A percentile compares a stretch with the other conserved stretches of the same genome.
phyloP scores from a whole-genome alignment of 2,329 filamentous ascomycete species.

The Huntiella decipiens region DNA sequence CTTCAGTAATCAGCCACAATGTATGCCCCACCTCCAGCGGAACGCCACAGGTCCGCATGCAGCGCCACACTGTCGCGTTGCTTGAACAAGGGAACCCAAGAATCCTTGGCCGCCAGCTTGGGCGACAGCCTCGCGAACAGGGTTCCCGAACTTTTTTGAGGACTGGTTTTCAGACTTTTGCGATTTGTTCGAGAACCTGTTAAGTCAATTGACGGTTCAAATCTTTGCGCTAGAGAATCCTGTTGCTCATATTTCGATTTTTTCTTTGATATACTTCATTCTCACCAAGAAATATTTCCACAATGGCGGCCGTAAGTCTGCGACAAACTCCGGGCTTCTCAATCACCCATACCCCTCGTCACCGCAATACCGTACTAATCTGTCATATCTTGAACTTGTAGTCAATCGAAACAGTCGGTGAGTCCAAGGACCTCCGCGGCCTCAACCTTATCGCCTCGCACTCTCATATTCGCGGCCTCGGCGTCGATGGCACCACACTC shows the following conservation, averaged over 20 bases:
- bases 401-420: constrained; percentile 62
- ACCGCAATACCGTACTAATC: constrained; percentile 7
- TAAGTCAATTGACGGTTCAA: no score
- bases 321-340: background rate
- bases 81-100: constrained; percentile 5
- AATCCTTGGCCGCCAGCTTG: constrained; percentile 1
- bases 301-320: constrained; percentile 34
- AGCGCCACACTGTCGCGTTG: constrained; percentile 4
- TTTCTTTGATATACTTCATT: no score
- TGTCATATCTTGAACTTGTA: constrained; percentile 15
- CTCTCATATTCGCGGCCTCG: constrained; percentile 90
- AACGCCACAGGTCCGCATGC: constrained; percentile 1
- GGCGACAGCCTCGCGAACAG: constrained; percentile 7
- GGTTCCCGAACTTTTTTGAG: constrained; percentile 10
- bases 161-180: constrained; percentile 14
- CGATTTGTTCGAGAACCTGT: background rate
- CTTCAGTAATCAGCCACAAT: constrained; percentile 2
- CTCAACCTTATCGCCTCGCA: constrained; percentile 96
- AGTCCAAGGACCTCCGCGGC: constrained; percentile 87
- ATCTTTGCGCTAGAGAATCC: no score
- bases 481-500: constrained; percentile 78
- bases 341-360: no score
- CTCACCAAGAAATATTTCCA: constrained; percentile 13
- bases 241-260: background rate
- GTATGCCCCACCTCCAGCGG: background rate